Percentiles rank a stretch among this genome's conserved stretches.
phyloP scores from a whole-genome alignment of 805 yeast species.

The Myxozyma monticola region DNA sequence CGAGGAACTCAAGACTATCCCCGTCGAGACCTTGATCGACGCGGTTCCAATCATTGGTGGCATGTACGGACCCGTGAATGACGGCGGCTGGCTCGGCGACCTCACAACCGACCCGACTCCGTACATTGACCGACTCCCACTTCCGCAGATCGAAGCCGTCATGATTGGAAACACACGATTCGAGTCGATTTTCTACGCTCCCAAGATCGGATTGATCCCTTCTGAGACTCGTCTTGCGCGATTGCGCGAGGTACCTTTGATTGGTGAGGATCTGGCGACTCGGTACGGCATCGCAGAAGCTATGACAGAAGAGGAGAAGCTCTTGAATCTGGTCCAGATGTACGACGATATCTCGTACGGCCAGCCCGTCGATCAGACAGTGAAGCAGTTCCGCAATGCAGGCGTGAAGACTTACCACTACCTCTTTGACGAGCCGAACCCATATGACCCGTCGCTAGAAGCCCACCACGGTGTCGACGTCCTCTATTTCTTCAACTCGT shows the following conservation, averaged over 20 bases:
- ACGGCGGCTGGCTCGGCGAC: constrained; percentile 33
- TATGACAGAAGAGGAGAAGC: constrained; percentile 1
- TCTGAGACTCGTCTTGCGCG: constrained; percentile 12
- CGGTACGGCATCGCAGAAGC: constrained; percentile 16
- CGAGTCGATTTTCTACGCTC: constrained; percentile 33
- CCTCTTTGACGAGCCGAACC: constrained; percentile 38
- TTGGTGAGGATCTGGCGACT: constrained; percentile 15
- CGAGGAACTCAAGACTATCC: constrained; percentile 29
- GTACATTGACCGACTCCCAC: constrained; percentile 17
- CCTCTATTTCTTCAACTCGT: constrained; percentile 36
- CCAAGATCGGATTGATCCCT: constrained; percentile 18
- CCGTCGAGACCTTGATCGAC: constrained; percentile 33
- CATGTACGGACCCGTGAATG: constrained; percentile 35
- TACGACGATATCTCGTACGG: constrained; percentile 30
- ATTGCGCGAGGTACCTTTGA: constrained; percentile 13
- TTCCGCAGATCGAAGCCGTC: constrained; percentile 26
- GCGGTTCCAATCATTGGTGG: constrained; percentile 34
- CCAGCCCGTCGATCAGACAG: constrained; percentile 24
- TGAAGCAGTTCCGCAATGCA: constrained; percentile 22
- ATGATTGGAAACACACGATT: constrained; percentile 36
- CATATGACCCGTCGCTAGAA: constrained; percentile 33
- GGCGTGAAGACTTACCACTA: constrained; percentile 33
- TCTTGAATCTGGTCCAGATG: constrained; percentile 11
- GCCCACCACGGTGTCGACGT: constrained; percentile 42
- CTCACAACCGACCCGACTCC: constrained; percentile 5